These are phyloP conservation scores for Globisporangium splendens DNA, from an alignment of 352 stramenopile species.

Conservation along the genomic window DNA sequence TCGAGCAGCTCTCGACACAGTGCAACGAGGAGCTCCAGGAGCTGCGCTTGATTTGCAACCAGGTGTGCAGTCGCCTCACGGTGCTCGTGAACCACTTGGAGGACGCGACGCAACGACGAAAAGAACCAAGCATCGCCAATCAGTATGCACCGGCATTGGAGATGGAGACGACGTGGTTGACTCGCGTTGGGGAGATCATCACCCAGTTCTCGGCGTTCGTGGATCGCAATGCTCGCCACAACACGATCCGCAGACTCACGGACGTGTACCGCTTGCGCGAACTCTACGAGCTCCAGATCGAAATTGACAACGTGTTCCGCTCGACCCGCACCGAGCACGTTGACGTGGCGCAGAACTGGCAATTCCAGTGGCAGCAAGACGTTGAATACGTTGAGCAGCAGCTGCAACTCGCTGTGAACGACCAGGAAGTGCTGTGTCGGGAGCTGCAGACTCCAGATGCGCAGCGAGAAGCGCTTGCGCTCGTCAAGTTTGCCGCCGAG, in stretches of 20 bases:
- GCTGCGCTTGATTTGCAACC: constrained; percentile 9
- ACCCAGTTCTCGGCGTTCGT: constrained; percentile 29
- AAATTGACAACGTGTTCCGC: constrained; percentile 34
- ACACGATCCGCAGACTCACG: constrained; percentile 31
- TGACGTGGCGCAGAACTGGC: constrained; percentile 42
- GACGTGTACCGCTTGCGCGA: constrained; percentile 30
- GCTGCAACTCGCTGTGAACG: constrained; percentile 26
- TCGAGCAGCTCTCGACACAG: constrained; percentile 17
- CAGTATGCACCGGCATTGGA: not conserved
- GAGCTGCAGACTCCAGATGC: constrained; percentile 16
- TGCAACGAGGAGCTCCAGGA: constrained; percentile 13
- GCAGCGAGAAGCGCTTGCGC: constrained; percentile 36
- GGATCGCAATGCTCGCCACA: constrained; percentile 23
- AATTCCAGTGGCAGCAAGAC: constrained; percentile 38
- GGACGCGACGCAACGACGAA: not conserved
- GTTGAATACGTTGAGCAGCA: constrained; percentile 41
- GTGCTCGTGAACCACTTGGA: constrained; percentile 6
- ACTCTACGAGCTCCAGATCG: constrained; percentile 33
- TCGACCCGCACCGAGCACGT: constrained; percentile 37
- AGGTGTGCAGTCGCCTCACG: constrained; percentile 10
- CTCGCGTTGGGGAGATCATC: constrained; percentile 15
- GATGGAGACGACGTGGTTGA: constrained; percentile 4
- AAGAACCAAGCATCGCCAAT: not conserved
- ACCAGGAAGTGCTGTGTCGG: constrained; percentile 16
- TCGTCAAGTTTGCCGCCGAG: constrained; percentile 52